phyloP scores from a whole-genome alignment of 441 rosid species.

The Francoa sonchifolia region DNA sequence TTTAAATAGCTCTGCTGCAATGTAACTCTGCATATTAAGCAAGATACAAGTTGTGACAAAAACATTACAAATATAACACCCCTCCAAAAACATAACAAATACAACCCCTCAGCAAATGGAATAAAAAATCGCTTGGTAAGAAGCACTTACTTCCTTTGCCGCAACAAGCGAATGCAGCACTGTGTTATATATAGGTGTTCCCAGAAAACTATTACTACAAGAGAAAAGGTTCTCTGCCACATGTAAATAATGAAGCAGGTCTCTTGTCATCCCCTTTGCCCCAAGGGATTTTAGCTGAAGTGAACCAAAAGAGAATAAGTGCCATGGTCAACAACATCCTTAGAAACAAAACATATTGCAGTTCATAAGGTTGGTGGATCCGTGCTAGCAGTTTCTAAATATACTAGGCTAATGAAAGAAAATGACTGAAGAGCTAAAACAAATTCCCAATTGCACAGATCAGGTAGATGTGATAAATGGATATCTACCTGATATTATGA shows the following conservation, averaged over 20 bases:
- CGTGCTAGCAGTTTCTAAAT: no score
- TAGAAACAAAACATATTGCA: background rate
- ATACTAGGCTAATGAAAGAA: no score
- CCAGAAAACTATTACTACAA: constrained; percentile 23
- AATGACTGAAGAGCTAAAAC: no score
- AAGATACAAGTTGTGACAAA: constrained; percentile 13
- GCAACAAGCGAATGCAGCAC: constrained; percentile 59
- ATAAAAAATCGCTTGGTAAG: constrained; percentile 5
- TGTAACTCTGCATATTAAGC: constrained; percentile 32
- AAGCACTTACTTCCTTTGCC: constrained; percentile 48
- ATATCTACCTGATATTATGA: no score
- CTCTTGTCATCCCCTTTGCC: constrained; percentile 59
- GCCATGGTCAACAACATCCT: background rate
- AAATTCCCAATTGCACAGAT: no score
- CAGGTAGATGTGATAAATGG: no score
- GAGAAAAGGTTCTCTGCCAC: constrained; percentile 36
- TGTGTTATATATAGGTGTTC: constrained; percentile 37
- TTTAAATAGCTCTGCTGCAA: constrained; percentile 48
- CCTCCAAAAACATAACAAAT: constrained; percentile 4
- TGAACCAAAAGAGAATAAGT: constrained; percentile 10
- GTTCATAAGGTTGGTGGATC: no score
- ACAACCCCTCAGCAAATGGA: constrained; percentile 9
- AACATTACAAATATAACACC: background rate
- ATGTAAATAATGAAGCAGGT: constrained; percentile 41
- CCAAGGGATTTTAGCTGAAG: constrained; percentile 71